Evolutionary conservation across 805 yeast species (phyloP), one percentile per base, ranked within the genome.

Genomic region (Ogataea minuta): DNA sequence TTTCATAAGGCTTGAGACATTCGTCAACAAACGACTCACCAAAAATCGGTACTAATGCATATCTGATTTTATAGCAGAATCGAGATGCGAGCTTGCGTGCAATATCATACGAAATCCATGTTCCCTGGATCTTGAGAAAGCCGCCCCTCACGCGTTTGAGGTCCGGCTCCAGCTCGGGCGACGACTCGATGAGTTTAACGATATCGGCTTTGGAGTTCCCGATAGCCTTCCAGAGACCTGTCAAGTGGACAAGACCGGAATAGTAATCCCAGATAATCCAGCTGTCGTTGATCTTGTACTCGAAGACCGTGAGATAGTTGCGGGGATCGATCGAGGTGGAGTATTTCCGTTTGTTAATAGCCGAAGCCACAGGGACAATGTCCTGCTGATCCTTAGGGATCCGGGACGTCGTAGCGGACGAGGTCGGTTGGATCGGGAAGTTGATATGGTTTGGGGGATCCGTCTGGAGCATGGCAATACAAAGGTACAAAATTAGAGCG

Each of bases 121-220:
- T 87, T 4, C 97, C 97, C 64, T 89, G 97, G 49, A 90, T 87
- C 67, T 88, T 88, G 48, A 89, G 72, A 53, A 79, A 87, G 2
- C 96, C 97, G 32, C 97, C 97, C 39, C 96, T 68, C 11, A 89
- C 87, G 35, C 96, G 74, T 52, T 77, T 77, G 39, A 83, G 72
- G 28, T 70, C 73, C 12, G 71, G 75, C 48, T 77, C 86, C 38
- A 79, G 67, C 51, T 78, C 78, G 2, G 90, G 90, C 3, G 77
- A 70, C 4, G 73, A 64, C 54, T 83, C 88, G 23, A 85, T 65
- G 30, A 85, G 64, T 59, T 79, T 80, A 39, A 82, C 85, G 30
- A 84, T 83, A 57, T 84, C 93, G 3, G 91, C 87, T 61, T 84
- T 86, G 20, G 72, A 62, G 58, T 79, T 75, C 8, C 84, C 84